These are phyloP conservation scores for Triticum timopheevii DNA, from an alignment of 176 grass and related monocot genomes.

Conservation along the genomic window DNA sequence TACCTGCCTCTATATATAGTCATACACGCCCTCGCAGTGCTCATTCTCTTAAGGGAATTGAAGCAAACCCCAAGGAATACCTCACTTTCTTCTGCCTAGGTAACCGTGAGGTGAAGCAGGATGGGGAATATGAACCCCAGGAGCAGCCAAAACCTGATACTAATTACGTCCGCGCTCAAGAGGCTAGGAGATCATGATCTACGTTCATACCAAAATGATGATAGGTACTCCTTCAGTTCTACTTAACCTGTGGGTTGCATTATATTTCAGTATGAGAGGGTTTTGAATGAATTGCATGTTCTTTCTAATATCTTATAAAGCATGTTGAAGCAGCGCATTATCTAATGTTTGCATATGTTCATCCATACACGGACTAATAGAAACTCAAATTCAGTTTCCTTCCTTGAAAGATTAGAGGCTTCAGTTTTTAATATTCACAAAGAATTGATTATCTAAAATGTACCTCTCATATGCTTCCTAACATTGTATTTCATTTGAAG, in stretches of 20 bases:
- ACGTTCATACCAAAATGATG: conserved; percentile 99
- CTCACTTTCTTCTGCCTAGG: conserved; percentile 94
- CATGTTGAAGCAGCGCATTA: not conserved
- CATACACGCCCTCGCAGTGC: too few relatives aligned
- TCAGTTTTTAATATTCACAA: not conserved
- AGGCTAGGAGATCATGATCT: conserved; percentile 94
- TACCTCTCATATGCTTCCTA: not conserved
- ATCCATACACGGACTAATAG: not conserved
- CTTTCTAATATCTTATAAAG: not conserved
- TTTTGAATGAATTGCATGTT: not conserved
- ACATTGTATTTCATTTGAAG: not conserved
- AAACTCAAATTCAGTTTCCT: not conserved
- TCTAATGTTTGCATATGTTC: not conserved
- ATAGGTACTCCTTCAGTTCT: conserved; percentile 53
- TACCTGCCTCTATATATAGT: too few relatives aligned
- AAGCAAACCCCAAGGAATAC: conserved; percentile 82
- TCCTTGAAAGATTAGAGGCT: not conserved
- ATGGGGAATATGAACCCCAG: conserved; percentile 62
- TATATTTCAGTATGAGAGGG: not conserved
- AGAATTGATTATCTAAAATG: not conserved
- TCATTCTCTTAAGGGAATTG: conserved; percentile 77
- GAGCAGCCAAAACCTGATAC: conserved; percentile 71
- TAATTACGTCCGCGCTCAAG: conserved; percentile 77
- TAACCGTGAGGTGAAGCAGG: conserved; percentile 73
- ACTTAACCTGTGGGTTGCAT: not conserved